Percentiles rank a stretch among this genome's conserved stretches.
phyloP scores from a whole-genome alignment of 768 basidiomycete genomes.

The Tylopilus cervinicoccineus region DNA sequence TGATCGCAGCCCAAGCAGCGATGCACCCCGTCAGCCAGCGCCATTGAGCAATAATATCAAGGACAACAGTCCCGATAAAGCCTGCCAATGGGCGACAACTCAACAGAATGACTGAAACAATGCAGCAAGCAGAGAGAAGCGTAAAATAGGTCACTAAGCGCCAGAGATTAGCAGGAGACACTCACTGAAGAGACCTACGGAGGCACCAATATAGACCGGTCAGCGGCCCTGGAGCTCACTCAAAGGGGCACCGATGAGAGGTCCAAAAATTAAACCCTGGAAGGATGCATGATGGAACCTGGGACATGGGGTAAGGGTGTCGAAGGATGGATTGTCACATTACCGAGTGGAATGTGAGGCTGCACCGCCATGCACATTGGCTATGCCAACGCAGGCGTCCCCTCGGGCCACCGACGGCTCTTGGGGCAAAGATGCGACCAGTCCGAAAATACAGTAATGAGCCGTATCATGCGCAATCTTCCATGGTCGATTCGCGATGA shows the following conservation, averaged over 20 bases:
- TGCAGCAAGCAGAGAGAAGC: constrained; percentile 18
- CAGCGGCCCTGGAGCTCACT: constrained; percentile 23
- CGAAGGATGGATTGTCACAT: constrained; percentile 2
- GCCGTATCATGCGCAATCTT: too few species aligned
- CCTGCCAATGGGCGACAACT: constrained; percentile 20
- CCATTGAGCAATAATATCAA: constrained; percentile 20
- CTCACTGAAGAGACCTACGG: constrained; percentile 7
- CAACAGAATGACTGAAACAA: constrained; percentile 17
- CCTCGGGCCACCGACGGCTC: too few species aligned
- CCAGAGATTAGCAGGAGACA: neutral
- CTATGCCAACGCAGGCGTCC: too few species aligned
- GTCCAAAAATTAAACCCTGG: constrained; percentile 21
- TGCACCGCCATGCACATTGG: too few species aligned
- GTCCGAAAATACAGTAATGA: too few species aligned
- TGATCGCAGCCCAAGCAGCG: constrained; percentile 15
- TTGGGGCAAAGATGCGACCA: too few species aligned
- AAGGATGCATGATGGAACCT: too few species aligned
- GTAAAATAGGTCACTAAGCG: constrained; percentile 5
- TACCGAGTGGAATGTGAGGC: neutral
- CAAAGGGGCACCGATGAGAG: constrained; percentile 20
- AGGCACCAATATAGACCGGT: constrained; percentile 21
- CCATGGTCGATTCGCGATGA: too few species aligned
- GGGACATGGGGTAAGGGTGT: constrained; percentile 5
- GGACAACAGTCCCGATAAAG: constrained; percentile 17
- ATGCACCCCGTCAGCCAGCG: constrained; percentile 22